A percentile compares a stretch with the other conserved stretches of the same genome.
These are phyloP conservation scores for Pulicaria dysenterica DNA, from an alignment of 129 eudicot genomes.

Conservation along the genomic window DNA sequence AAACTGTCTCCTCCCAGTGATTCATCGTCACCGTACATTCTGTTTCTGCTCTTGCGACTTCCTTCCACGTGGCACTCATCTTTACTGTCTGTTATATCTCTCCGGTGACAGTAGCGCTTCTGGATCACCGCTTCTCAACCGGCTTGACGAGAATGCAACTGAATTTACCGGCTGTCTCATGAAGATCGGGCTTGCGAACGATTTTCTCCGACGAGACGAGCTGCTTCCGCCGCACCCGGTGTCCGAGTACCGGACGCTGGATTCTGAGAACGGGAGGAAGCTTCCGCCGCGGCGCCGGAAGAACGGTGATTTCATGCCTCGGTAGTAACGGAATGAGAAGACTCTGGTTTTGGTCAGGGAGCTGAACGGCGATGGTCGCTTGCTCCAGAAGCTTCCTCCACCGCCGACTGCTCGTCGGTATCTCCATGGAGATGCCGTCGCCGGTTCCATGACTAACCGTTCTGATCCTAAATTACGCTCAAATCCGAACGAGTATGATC, in stretches of 20 bases:
- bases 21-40: constrained; percentile 19
- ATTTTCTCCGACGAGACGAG: constrained; percentile 68
- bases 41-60: background rate
- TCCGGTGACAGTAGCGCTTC: constrained; percentile 96
- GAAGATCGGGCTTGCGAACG: constrained; percentile 75
- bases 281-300: constrained; percentile 70
- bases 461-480: constrained; percentile 89
- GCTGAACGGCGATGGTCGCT: constrained; percentile 81
- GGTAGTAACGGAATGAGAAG: constrained; percentile 74
- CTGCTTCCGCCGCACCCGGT: constrained; percentile 47
- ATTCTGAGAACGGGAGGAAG: constrained; percentile 62
- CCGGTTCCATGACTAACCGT: constrained; percentile 63
- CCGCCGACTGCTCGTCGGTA: constrained; percentile 45
- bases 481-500: constrained; percentile 91
- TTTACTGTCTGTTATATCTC: constrained; percentile 64
- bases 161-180: constrained; percentile 50
- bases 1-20: constrained; percentile 3
- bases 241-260: constrained; percentile 46
- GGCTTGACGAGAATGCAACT: constrained; percentile 60
- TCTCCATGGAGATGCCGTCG: constrained; percentile 79
- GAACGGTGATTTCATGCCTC: constrained; percentile 83
- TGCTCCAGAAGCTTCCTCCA: constrained; percentile 79
- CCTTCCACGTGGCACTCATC: constrained; percentile 29
- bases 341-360: constrained; percentile 71
- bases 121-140: constrained; percentile 94